Percentiles rank a stretch among this genome's conserved stretches.
phyloP scores from a whole-genome alignment of 2,329 filamentous ascomycete species.

The Pyricularia sp. region DNA sequence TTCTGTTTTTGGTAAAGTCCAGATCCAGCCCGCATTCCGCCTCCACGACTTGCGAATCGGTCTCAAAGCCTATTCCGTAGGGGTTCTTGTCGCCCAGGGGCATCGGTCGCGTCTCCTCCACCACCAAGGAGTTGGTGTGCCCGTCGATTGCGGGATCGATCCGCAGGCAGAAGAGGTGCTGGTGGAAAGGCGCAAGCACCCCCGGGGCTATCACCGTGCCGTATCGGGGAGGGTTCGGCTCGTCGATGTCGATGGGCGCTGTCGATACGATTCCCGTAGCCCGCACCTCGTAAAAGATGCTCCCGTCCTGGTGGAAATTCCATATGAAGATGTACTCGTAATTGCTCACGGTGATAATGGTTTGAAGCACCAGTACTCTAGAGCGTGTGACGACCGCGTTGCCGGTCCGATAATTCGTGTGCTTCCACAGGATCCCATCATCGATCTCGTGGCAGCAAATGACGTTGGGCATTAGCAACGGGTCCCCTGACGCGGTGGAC shows the following conservation, averaged over 20 bases:
- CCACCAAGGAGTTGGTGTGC: constrained; percentile 39
- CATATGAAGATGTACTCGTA: constrained; percentile 54
- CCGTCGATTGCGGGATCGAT: constrained; percentile 58
- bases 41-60: constrained; percentile 31
- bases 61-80: constrained; percentile 36
- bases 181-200: constrained; percentile 59
- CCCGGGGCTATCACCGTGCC: constrained; percentile 56
- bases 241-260: constrained; percentile 45
- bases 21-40: constrained; percentile 38
- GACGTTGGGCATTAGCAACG: constrained; percentile 40
- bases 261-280: constrained; percentile 58
- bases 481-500: constrained; percentile 38
- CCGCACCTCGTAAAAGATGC: constrained; percentile 51
- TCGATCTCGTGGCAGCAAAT: constrained; percentile 65
- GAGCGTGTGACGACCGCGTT: constrained; percentile 50
- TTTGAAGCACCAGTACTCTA: constrained; percentile 57
- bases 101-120: constrained; percentile 30
- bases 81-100: constrained; percentile 35
- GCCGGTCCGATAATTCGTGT: constrained; percentile 58
- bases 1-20: constrained; percentile 35
- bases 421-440: constrained; percentile 62
- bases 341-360: constrained; percentile 60
- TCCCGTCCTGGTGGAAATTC: constrained; percentile 52
- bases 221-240: constrained; percentile 33
- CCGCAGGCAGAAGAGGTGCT: constrained; percentile 58